phyloP scores from a whole-genome alignment of 768 basidiomycete species.

The Leucocoprinus leucothites region DNA sequence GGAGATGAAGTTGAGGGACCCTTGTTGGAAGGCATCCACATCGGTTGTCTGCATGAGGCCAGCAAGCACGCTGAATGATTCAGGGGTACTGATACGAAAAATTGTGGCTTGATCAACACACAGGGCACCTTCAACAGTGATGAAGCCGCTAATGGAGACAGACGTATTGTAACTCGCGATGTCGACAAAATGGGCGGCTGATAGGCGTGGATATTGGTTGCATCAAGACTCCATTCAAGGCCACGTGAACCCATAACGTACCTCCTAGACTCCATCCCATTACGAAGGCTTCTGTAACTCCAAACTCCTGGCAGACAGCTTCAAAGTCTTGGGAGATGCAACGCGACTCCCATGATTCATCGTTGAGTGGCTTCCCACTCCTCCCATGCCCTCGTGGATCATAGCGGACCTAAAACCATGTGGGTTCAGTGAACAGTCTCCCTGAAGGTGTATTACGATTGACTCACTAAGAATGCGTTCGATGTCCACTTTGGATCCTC shows the following conservation, averaged over 20 bases:
- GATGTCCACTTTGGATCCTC: constrained; percentile 23
- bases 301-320: constrained; percentile 27
- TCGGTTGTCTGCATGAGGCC: too few relatives aligned
- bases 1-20: too few relatives aligned
- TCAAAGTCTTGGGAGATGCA: constrained; percentile 28
- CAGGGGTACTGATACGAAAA: too few relatives aligned
- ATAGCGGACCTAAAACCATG: neutral
- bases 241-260: neutral
- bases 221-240: neutral
- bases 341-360: constrained; percentile 24
- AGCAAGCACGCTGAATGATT: too few relatives aligned
- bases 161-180: constrained; percentile 22
- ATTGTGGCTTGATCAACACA: neutral
- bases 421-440: neutral
- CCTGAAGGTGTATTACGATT: neutral
- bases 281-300: constrained; percentile 25
- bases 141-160: constrained; percentile 23
- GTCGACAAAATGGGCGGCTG: constrained; percentile 24
- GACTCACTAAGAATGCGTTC: constrained; percentile 21
- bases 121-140: constrained; percentile 18
- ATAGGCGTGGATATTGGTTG: neutral
- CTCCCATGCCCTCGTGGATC: constrained; percentile 28
- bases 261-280: constrained; percentile 28
- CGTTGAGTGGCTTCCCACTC: constrained; percentile 24
- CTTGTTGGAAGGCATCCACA: too few relatives aligned